A percentile compares a stretch with the other conserved stretches of the same genome.
Conservation (phyloP, 805 yeast genomes). For the Candida taoyuanica region DNA sequence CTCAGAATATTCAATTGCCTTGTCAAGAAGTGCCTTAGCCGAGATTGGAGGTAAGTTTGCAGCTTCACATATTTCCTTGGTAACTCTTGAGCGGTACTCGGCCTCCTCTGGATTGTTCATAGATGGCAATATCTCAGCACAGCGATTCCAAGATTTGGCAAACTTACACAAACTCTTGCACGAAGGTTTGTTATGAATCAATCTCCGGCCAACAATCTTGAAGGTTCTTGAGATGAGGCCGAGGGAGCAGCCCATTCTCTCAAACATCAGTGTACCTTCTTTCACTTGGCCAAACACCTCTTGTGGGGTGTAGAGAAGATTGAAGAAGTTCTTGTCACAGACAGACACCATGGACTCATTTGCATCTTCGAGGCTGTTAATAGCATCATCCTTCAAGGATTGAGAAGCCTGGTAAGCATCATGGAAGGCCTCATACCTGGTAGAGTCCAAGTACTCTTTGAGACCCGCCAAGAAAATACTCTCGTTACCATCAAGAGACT, state of each 20-base stretch:
- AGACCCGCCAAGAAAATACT: conserved; percentile 4
- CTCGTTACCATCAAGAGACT: conserved; percentile 3
- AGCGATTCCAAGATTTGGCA: neutral
- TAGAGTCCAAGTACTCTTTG: neutral
- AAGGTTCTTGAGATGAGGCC: neutral
- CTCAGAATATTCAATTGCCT: conserved; percentile 4
- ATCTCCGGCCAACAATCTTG: neutral
- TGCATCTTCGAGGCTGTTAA: neutral
- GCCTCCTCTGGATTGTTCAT: neutral
- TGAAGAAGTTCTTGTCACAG: neutral
- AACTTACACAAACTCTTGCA: neutral
- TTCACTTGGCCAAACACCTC: neutral
- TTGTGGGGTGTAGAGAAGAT: neutral
- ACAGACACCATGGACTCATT: neutral
- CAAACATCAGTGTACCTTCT: neutral
- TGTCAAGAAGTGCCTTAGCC: neutral
- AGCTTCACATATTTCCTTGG: neutral
- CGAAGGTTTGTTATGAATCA: neutral
- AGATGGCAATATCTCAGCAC: neutral
- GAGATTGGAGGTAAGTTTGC: neutral
- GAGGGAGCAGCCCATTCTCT: neutral
- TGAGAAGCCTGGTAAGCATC: neutral
- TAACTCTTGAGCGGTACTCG: neutral
- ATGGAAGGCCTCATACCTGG: conserved; percentile 1
- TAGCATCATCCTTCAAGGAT: neutral